Evolutionary conservation across 2,329 filamentous ascomycete species (phyloP).

Genomic region (Aspergillus amoenus): DNA sequence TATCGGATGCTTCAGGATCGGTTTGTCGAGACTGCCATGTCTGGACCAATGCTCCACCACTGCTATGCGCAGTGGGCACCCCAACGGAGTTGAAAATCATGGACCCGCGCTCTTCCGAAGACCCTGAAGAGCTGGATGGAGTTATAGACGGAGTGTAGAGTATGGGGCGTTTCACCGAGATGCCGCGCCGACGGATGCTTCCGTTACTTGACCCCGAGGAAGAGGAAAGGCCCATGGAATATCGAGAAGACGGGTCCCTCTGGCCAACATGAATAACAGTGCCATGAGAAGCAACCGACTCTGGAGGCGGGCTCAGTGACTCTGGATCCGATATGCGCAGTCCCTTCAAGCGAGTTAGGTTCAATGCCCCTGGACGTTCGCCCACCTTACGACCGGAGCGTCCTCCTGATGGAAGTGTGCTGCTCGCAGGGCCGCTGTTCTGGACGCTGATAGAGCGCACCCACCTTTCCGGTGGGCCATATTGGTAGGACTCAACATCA

Average conservation of each 20-base stretch:
- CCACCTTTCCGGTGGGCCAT: conserved; percentile 58
- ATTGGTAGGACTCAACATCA: conserved; percentile 59
- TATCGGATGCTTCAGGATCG: conserved; percentile 47
- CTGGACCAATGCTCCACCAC: conserved; percentile 32
- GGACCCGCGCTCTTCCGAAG: conserved; percentile 17
- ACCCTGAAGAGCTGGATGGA: conserved; percentile 30
- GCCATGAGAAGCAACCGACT: conserved; percentile 34
- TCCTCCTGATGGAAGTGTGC: conserved; percentile 41
- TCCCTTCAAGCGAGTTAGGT: conserved; percentile 24
- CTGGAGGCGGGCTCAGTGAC: conserved; percentile 24
- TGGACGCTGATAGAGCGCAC: conserved; percentile 38
- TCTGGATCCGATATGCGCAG: conserved; percentile 19
- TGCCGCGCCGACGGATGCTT: conserved; percentile 17
- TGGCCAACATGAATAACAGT: conserved; percentile 36
- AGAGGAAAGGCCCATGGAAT: conserved; percentile 33
- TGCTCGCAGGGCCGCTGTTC: conserved; percentile 30
- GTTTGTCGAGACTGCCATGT: conserved; percentile 40
- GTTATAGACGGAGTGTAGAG: conserved; percentile 35
- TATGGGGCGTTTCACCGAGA: conserved; percentile 28
- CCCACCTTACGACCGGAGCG: conserved; percentile 35
- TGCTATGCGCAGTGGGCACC: conserved; percentile 33
- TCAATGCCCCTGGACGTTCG: conserved; percentile 20
- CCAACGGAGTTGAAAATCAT: conserved; percentile 18
- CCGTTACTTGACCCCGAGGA: conserved; percentile 32
- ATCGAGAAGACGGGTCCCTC: conserved; percentile 29